Conservation (phyloP, 768 basidiomycete genomes). For the Auricularia sp. region DNA sequence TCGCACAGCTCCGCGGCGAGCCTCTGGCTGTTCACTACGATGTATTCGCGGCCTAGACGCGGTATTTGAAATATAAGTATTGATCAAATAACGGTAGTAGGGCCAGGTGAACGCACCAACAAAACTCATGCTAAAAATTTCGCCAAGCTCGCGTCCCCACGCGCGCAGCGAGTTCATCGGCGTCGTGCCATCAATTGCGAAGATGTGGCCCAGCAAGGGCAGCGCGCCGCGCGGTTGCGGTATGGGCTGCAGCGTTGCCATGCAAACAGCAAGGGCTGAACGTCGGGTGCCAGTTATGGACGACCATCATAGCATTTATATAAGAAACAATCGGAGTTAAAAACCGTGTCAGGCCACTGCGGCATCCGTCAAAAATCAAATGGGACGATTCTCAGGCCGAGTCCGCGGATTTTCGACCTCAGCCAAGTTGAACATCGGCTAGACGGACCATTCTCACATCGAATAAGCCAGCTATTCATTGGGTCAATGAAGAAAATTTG, state of each 20-base stretch:
- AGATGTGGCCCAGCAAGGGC: not conserved
- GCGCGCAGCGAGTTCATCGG: not conserved
- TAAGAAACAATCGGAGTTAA: too few species aligned
- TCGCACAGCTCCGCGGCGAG: constrained; percentile 35
- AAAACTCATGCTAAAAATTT: not conserved
- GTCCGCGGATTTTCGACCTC: too few species aligned
- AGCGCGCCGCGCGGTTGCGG: not conserved
- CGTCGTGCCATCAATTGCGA: not conserved
- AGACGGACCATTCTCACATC: too few species aligned
- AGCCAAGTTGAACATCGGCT: too few species aligned
- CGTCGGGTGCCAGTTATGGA: too few species aligned
- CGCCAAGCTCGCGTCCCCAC: not conserved
- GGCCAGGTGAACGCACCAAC: not conserved
- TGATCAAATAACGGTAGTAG: not conserved
- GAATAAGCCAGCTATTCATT: too few species aligned
- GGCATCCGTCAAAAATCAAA: too few species aligned
- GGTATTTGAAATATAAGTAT: not conserved
- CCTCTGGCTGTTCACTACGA: constrained; percentile 27
- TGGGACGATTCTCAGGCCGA: too few species aligned
- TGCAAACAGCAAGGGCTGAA: not conserved
- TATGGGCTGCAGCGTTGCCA: not conserved
- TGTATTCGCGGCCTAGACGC: not conserved
- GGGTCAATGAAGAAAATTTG: too few species aligned
- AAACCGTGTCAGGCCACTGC: too few species aligned
- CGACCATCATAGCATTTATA: too few species aligned